Evolutionary conservation across 1,284 basidiomycete species (phyloP).

Genomic region (Xanthoconium separans): DNA sequence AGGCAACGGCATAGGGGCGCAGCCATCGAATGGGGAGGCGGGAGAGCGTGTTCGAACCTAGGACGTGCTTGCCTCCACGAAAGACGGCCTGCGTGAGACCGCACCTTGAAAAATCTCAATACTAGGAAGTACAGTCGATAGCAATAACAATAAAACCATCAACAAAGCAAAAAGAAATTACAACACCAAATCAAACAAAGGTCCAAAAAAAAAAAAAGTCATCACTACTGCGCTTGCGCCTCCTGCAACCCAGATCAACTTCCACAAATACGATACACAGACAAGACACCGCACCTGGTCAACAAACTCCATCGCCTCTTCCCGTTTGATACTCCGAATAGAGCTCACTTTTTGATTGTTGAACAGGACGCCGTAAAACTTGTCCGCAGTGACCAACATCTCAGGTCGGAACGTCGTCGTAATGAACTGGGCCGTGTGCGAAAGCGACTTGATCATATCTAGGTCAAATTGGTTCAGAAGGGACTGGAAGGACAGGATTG

Average conservation of each 20-base stretch:
- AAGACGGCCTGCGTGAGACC: too few relatives aligned
- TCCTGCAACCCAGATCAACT: conserved; percentile 36
- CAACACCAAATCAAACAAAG: background rate
- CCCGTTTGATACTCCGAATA: conserved; percentile 77
- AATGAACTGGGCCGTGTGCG: conserved; percentile 92
- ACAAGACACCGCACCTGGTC: conserved; percentile 58
- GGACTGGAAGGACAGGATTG: background rate
- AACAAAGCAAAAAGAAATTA: background rate
- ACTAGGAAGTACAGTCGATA: conserved; percentile 8
- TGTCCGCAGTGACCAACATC: conserved; percentile 93
- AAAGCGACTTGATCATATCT: conserved; percentile 94
- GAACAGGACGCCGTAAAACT: conserved; percentile 99
- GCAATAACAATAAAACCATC: conserved; percentile 25
- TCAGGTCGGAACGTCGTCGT: conserved; percentile 98
- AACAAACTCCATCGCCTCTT: conserved; percentile 88
- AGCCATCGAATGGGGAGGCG: too few relatives aligned
- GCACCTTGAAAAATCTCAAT: background rate
- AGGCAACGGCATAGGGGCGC: too few relatives aligned
- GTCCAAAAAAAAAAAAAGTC: background rate
- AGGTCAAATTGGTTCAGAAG: conserved; percentile 1
- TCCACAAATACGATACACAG: background rate
- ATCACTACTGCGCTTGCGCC: conserved; percentile 51
- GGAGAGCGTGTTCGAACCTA: too few relatives aligned
- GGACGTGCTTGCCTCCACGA: too few relatives aligned
- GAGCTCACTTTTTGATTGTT: conserved; percentile 94